phyloP scores from a whole-genome alignment of 306 rosid genomes.

The Cicer bijugum region DNA sequence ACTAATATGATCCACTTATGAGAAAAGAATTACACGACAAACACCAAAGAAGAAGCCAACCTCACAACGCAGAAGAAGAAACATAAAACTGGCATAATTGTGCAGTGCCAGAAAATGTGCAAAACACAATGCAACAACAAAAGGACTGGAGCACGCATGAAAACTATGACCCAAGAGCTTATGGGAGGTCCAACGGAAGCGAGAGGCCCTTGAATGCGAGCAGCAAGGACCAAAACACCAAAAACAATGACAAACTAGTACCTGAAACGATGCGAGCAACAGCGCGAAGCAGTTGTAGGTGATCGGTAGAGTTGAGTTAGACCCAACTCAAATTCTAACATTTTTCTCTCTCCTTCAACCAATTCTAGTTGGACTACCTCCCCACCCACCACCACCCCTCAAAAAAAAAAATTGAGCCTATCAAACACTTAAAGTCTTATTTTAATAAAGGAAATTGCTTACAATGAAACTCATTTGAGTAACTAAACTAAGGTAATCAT shows the following conservation, averaged over 20 bases:
- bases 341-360: neutral
- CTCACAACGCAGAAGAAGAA: neutral
- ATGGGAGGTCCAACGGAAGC: neutral
- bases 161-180: neutral
- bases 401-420: neutral
- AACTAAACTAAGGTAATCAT: constrained; percentile 27
- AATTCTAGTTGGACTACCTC: neutral
- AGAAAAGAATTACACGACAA: constrained; percentile 2
- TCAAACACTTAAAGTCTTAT: constrained; percentile 4
- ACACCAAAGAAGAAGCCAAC: neutral
- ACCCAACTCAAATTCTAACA: neutral
- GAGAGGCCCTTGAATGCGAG: neutral
- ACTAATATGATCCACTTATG: neutral
- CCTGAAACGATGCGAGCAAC: neutral
- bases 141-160: neutral
- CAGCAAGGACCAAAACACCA: neutral
- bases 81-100: neutral
- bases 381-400: neutral
- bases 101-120: constrained; percentile 8
- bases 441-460: constrained; percentile 27
- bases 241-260: neutral
- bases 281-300: neutral
- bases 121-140: neutral
- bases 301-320: neutral
- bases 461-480: constrained; percentile 32